Percentiles rank a stretch among this genome's conserved stretches.
Evolutionary conservation across 2,329 filamentous ascomycete genomes (phyloP).

Genomic region (Aspergillus pseudoterreus): DNA sequence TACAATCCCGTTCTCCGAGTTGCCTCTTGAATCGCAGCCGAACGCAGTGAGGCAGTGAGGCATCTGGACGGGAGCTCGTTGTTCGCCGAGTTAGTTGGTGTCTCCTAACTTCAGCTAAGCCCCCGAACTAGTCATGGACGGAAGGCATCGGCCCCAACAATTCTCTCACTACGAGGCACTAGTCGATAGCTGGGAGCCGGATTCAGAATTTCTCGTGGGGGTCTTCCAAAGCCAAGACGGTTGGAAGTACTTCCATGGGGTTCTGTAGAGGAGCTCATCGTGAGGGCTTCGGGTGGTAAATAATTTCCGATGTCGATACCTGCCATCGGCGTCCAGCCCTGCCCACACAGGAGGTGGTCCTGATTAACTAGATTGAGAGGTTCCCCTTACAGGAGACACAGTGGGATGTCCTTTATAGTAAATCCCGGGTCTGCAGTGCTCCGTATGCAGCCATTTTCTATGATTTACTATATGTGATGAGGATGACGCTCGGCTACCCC

Average conservation of each 20-base stretch:
- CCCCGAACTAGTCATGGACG: not conserved
- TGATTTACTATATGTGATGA: too few relatives aligned
- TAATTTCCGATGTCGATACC: not conserved
- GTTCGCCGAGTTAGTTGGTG: not conserved
- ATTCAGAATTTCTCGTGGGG: not conserved
- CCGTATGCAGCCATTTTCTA: too few relatives aligned
- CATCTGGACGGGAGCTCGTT: not conserved
- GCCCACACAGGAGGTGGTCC: too few relatives aligned
- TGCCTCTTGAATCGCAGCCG: not conserved
- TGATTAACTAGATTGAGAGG: too few relatives aligned
- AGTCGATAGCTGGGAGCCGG: not conserved
- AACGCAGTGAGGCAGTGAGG: not conserved
- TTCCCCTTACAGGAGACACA: too few relatives aligned
- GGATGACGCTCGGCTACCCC: too few relatives aligned
- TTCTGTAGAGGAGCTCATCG: not conserved
- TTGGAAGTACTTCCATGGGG: not conserved
- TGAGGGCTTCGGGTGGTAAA: not conserved
- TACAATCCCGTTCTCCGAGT: not conserved
- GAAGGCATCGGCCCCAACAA: not conserved
- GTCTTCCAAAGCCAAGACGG: not conserved
- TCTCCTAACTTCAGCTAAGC: not conserved
- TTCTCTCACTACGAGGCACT: not conserved
- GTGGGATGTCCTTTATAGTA: too few relatives aligned
- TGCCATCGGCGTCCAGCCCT: too few relatives aligned
- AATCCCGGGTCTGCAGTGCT: too few relatives aligned